Base-by-base conservation (phyloP, 345 rosid genomes). In the Orychophragmus violaceus region DNA sequence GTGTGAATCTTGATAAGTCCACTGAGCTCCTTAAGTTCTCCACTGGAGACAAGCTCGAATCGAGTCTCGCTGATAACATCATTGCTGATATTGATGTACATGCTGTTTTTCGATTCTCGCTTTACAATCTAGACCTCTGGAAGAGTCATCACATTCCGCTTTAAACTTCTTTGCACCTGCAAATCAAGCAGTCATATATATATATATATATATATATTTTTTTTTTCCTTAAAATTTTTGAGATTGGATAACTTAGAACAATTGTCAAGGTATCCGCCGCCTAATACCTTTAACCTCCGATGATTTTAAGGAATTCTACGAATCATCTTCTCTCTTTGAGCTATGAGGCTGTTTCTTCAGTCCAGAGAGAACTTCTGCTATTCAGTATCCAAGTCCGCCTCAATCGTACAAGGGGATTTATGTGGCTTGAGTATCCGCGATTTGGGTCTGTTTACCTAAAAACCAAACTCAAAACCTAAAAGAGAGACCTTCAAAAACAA, bases 331-430 rank as follows among this genome's bases (percentile, higher is more conserved):
- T 24, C 79, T 66, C 72, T 35, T 71, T 0, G 74, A 59, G 66
- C 64, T 42, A 23, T 48, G 81, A 13, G 83, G 62, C 24, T 81
- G 87, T 62, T 71, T 83, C 74, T 9, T 79, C 53, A 85, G 50
- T 10, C 84, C 84, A 23, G 59, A 85, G 44, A 83, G 72, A 41
- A 85, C 84, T 70, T 85, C 86, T 0, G 90, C 90, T 23, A 85
- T 69, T 85, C 87, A 59, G 83, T 75, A 81, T 85, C 90, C 10
- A 85, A 62, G 59, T 78, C 84, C 10, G 82, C 82, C 59, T 83
- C 78, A 17, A 16, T 59, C 11, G 80, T 62, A 41, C 62, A 72
- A 3, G 81, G 59, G 23, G 78, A 71, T 59, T 69, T 81, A 8
- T 78, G 68, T 35, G 51, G 54, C 64, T 80, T 78, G 0, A 79